These are phyloP conservation scores for Setaria viridis DNA, from an alignment of 202 grass and related monocot species.

Conservation along the genomic window DNA sequence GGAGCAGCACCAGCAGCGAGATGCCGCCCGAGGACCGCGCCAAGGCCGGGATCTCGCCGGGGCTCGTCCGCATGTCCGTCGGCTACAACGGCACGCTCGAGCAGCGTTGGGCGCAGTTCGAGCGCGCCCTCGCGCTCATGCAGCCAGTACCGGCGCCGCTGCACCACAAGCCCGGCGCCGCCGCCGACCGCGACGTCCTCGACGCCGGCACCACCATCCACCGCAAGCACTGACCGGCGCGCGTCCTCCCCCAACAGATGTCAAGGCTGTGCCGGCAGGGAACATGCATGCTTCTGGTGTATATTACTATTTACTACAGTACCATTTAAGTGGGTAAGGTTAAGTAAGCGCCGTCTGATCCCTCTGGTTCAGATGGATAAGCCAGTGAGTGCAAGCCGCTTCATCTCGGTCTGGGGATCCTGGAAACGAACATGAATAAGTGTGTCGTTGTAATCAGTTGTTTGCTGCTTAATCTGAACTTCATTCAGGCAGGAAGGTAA, in stretches of 20 bases:
- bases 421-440: constrained; percentile 38
- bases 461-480: not conserved
- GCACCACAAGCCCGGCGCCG: not conserved
- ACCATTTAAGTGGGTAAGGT: too few relatives aligned
- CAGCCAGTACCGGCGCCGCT: not conserved
- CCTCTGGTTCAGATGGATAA: constrained; percentile 44
- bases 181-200: not conserved
- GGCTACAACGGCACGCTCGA: constrained; percentile 91
- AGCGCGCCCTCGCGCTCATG: constrained; percentile 76
- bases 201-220: constrained; percentile 15
- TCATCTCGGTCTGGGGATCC: not conserved
- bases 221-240: constrained; percentile 43
- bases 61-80: constrained; percentile 88
- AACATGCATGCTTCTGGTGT: not conserved
- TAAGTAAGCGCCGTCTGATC: constrained; percentile 14
- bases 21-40: constrained; percentile 74
- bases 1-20: constrained; percentile 97
- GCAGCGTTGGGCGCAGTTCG: constrained; percentile 92
- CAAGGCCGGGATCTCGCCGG: constrained; percentile 72
- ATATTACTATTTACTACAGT: not conserved
- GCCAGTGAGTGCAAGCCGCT: constrained; percentile 18
- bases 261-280: too few relatives aligned
- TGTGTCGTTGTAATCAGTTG: not conserved
- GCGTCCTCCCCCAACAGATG: too few relatives aligned
- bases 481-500: not conserved